Evolutionary conservation across 1,284 basidiomycete genomes (phyloP).

Genomic region (Wolfiporia cocos): DNA sequence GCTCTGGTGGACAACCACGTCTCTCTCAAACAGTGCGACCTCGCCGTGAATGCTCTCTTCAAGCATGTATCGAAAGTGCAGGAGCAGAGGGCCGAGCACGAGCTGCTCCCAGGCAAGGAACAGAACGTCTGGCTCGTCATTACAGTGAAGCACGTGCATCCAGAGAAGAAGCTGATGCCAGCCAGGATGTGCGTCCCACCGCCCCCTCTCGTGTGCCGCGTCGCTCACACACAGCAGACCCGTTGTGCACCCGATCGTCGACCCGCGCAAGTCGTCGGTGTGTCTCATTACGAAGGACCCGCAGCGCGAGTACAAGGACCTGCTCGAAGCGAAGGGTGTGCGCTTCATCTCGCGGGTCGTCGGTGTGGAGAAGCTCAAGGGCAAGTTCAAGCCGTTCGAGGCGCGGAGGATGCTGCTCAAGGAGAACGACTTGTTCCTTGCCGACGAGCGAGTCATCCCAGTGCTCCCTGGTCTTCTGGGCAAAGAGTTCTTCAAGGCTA

Average conservation of each 20-base stretch:
- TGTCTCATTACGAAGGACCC: slow-evolving; percentile 96
- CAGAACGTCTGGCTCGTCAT: slow-evolving; percentile 85
- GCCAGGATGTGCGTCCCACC: slow-evolving; percentile 59
- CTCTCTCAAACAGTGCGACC: slow-evolving; percentile 66
- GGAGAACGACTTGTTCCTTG: slow-evolving; percentile 90
- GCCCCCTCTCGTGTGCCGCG: not conserved
- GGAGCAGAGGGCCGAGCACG: slow-evolving; percentile 59
- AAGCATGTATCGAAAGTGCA: slow-evolving; percentile 61
- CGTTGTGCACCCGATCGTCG: slow-evolving; percentile 77
- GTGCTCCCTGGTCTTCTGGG: slow-evolving; percentile 85
- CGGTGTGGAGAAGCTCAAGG: slow-evolving; percentile 83
- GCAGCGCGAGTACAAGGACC: slow-evolving; percentile 93
- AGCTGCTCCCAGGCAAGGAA: slow-evolving; percentile 77
- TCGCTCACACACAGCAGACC: slow-evolving; percentile 39
- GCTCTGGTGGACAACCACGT: slow-evolving; percentile 66
- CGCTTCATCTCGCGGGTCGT: slow-evolving; percentile 92
- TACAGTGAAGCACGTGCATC: slow-evolving; percentile 75
- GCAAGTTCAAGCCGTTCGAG: slow-evolving; percentile 92
- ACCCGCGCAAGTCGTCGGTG: slow-evolving; percentile 71
- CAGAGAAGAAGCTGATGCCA: slow-evolving; percentile 77
- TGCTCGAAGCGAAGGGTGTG: slow-evolving; percentile 73
- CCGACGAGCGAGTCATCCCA: slow-evolving; percentile 88
- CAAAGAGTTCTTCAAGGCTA: slow-evolving; percentile 88
- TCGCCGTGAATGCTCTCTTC: slow-evolving; percentile 74
- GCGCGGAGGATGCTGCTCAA: slow-evolving; percentile 80